Base-by-base conservation (phyloP, 202 grass and related monocot genomes). In the Schoenoplectus triqueter region DNA sequence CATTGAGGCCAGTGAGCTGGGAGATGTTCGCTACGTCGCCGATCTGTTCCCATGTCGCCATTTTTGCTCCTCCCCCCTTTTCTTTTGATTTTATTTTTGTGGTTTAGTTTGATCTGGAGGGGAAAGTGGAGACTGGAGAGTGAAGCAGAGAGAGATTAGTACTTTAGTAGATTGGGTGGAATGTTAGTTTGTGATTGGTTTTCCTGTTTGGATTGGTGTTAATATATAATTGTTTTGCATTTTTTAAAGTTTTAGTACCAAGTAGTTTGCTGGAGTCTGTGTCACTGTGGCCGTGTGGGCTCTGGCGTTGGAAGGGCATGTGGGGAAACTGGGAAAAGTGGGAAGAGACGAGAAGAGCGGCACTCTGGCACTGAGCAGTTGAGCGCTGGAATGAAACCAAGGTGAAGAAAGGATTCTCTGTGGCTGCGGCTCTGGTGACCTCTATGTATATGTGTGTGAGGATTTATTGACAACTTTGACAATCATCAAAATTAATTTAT, bases 1-100 rank as follows among this genome's bases (percentile, higher is more conserved):
- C 88, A 31, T 94, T 87, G n/a, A 86, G 51, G 5, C 89, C 92
- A 39, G 87, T 76, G 21, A 91, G 86, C 57, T 92, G 90, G 0
- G 86, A 72, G 51, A 92, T 66, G 41, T 78, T 89, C 39, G 81
- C 70, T 11, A 82, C 10, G 7, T 92, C 59, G 15, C 84, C 87
- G 31, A 31, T 20, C 20, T 18, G 14, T 31, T 31, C 31, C 60
- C 59, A 88, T 7, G 71, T 4, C 10, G 84, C 66, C 75, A 85
- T 82, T 15, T 21, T 67, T 82, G 21, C 40, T 44, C 47, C 1
- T 22, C n/a, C 22, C 0, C 19, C 2, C 11, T 51, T 50, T 48
- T 18, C 7, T 44, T 31, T 31, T 31, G 31, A 31, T 31, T 31
- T 31, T 31, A 31, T 31, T 31, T 31, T 31, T 31, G 31, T 31